A percentile compares a stretch with the other conserved stretches of the same genome.
These are phyloP conservation scores for Chenopodium album DNA, from an alignment of 148 eudicot genomes.

Conservation along the genomic window DNA sequence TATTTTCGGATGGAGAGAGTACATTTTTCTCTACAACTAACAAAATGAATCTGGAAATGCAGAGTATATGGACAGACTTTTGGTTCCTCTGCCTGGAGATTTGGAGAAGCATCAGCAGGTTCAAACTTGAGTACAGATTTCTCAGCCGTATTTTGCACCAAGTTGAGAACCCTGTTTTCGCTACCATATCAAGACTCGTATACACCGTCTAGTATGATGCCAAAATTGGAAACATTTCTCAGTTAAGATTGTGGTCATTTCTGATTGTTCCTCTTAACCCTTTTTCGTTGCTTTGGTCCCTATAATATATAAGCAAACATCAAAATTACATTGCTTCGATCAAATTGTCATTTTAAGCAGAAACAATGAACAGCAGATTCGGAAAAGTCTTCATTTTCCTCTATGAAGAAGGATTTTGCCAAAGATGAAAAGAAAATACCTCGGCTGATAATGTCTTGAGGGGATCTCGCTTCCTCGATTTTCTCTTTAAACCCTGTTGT, in stretches of 20 bases:
- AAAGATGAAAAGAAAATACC: constrained; percentile 37
- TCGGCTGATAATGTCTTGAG: constrained; percentile 77
- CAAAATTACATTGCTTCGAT: background rate
- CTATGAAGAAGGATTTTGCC: background rate
- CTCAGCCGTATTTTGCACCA: background rate
- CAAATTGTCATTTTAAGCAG: background rate
- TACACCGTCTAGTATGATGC: background rate
- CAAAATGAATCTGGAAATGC: background rate
- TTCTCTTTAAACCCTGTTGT: constrained; percentile 52
- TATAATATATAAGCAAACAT: background rate
- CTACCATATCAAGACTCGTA: background rate
- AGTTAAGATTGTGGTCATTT: constrained; percentile 1
- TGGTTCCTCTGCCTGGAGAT: background rate
- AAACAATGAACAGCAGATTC: background rate
- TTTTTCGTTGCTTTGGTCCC: constrained; percentile 29
- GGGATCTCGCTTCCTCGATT: constrained; percentile 57
- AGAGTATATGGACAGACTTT: background rate
- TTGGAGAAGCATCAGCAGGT: background rate
- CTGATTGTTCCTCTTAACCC: constrained; percentile 16
- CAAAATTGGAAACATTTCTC: background rate
- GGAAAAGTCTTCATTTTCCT: background rate
- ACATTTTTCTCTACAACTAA: background rate
- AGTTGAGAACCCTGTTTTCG: background rate
- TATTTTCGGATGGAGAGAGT: background rate
- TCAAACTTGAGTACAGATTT: background rate